Percentiles rank a stretch among this genome's conserved stretches.
Evolutionary conservation across 2,329 filamentous ascomycete genomes (phyloP).

Genomic region (Immersiporthe knoxdaviesiana): DNA sequence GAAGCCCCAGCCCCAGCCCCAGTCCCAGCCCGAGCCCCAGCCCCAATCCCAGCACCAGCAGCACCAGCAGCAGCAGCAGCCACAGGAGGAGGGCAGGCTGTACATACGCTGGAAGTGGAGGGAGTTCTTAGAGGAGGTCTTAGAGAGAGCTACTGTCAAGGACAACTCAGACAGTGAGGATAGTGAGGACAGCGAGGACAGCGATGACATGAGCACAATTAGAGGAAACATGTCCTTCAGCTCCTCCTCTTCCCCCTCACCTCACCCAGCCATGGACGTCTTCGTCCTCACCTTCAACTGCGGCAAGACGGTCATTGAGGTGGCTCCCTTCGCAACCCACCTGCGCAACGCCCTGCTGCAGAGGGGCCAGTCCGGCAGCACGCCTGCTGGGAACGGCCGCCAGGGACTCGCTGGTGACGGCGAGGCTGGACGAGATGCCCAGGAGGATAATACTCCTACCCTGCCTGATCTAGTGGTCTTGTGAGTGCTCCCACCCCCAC

Average conservation of each 20-base stretch:
- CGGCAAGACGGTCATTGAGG: slow-evolving; percentile 71
- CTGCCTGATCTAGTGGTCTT: slow-evolving; percentile 61
- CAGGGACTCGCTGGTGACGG: no score
- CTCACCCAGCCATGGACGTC: slow-evolving; percentile 56
- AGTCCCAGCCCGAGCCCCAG: neutral
- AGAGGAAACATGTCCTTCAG: neutral
- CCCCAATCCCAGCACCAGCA: neutral
- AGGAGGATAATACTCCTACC: slow-evolving; percentile 35
- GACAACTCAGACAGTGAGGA: neutral
- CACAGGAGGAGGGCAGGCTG: no score
- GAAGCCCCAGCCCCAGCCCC: neutral
- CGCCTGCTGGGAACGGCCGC: neutral
- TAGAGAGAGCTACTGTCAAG: neutral
- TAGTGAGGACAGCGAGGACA: neutral
- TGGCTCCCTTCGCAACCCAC: slow-evolving; percentile 70
- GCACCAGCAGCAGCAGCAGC: no score
- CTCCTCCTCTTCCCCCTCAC: neutral
- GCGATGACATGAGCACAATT: neutral
- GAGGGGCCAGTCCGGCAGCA: neutral
- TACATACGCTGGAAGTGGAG: no score
- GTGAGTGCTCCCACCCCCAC: slow-evolving; percentile 45
- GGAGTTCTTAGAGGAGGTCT: no score
- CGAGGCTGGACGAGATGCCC: neutral
- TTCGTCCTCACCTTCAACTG: slow-evolving; percentile 92
- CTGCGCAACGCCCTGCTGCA: slow-evolving; percentile 63